Evolutionary conservation across 2,329 filamentous ascomycete species (phyloP), one percentile per base, ranked within the genome.

Genomic region (Diaporthe destruens): DNA sequence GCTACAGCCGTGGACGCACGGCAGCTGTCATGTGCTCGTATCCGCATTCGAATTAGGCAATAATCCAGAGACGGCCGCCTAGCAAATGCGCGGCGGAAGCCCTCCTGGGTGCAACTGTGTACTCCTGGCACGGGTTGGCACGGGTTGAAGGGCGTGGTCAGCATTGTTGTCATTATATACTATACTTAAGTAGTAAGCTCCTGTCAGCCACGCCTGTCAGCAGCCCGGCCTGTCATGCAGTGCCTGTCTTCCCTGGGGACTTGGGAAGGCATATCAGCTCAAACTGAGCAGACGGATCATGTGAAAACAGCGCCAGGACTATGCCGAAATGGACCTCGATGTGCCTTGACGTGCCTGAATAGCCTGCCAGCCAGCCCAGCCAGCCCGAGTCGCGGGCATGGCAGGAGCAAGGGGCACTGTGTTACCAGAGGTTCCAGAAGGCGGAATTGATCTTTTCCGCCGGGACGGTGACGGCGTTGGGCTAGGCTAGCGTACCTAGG

Each of bases 171-270:
- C 47, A 66, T 25, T 20, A n/a, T 34, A n/a, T n/a, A n/a, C n/a
- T n/a, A n/a, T n/a, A n/a, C n/a, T n/a, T n/a, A n/a, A n/a, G n/a
- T n/a, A 23, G 32, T 66, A 53, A 65, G 42, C 59, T 18, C 23
- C 29, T 23, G 59, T 65, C 59, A 65, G 59, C 42, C 59, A 51
- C 29, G 42, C 29, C 29, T 25, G 59, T 65, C 59, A 65, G 59
- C 59, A 51, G 25, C 1, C 23, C 11, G 44, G 59, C 29, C 29
- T 3, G 57, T 23, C 59, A 51, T 23, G 29, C 59, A 51, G 7
- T 16, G 44, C 29, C 20, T 16, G 32, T 51, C 59, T 65, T 29
- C 11, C 2, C 6, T 8, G 12, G 44, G 44, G 20, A 39, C 29
- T 29, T 29, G 29, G 29, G 29, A 29, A 29, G 29, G 20, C 47